These are phyloP conservation scores for Skeletonema marinoi DNA, from an alignment of 108 stramenopile genomes.

Conservation along the genomic window DNA sequence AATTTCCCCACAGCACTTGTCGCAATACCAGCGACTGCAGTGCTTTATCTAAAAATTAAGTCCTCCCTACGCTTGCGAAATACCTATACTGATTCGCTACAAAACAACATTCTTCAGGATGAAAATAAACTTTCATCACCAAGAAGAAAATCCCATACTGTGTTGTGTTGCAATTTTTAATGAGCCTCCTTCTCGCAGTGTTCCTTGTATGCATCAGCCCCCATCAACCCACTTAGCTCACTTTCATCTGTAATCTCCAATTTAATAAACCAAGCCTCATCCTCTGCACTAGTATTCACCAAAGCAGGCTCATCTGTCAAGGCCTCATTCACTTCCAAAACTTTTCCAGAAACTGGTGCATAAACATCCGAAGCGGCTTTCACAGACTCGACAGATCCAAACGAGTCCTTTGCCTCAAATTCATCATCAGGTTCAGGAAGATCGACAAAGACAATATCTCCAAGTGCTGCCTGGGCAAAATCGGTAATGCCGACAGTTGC, in stretches of 20 bases:
- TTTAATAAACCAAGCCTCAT: constrained; percentile 93
- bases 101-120: too few relatives aligned
- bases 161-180: constrained; percentile 5
- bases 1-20: not conserved
- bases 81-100: too few relatives aligned
- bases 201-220: constrained; percentile 55
- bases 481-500: constrained; percentile 96
- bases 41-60: too few relatives aligned
- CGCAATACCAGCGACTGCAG: not conserved
- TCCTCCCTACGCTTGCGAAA: too few relatives aligned
- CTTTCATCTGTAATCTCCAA: constrained; percentile 73
- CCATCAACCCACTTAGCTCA: constrained; percentile 75
- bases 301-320: constrained; percentile 80
- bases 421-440: constrained; percentile 92
- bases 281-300: constrained; percentile 88
- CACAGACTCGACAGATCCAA: constrained; percentile 98
- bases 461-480: constrained; percentile 93
- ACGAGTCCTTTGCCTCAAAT: constrained; percentile 89
- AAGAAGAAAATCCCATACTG: not conserved
- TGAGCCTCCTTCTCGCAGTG: constrained; percentile 53
- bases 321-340: constrained; percentile 81
- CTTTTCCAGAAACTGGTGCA: constrained; percentile 84
- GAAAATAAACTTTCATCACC: too few relatives aligned
- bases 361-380: constrained; percentile 99
- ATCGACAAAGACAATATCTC: constrained; percentile 98